These are phyloP conservation scores for Ganoderma sp. DNA, from an alignment of 1,284 basidiomycete genomes.

Conservation along the genomic window DNA sequence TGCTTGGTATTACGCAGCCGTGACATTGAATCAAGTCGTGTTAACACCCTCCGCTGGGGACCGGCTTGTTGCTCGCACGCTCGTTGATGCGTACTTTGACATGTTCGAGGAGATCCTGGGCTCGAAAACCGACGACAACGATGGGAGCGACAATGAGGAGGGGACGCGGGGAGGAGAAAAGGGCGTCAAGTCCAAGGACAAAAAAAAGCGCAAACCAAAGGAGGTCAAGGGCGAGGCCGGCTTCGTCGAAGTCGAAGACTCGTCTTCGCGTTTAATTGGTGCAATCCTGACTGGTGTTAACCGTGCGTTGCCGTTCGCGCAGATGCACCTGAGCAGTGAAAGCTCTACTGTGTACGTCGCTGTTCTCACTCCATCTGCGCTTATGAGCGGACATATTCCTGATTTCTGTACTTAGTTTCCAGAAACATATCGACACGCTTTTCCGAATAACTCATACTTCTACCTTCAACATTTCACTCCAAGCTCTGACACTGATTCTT, in stretches of 20 bases:
- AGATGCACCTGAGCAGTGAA: slow-evolving; percentile 61
- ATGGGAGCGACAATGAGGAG: slow-evolving; percentile 43
- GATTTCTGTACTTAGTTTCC: slow-evolving; percentile 58
- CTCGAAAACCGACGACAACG: slow-evolving; percentile 39
- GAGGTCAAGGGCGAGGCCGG: slow-evolving; percentile 63
- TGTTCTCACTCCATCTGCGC: not conserved
- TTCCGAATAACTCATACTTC: slow-evolving; percentile 96
- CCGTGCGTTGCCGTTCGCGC: slow-evolving; percentile 92
- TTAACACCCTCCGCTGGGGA: slow-evolving; percentile 71
- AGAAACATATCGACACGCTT: slow-evolving; percentile 90
- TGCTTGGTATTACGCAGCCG: slow-evolving; percentile 85
- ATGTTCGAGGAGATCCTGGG: slow-evolving; percentile 91
- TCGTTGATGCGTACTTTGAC: slow-evolving; percentile 95
- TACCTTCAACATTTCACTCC: slow-evolving; percentile 96
- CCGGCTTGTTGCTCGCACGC: slow-evolving; percentile 77
- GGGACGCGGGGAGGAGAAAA: slow-evolving; percentile 42
- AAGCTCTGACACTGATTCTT: slow-evolving; percentile 91
- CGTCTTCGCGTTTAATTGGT: slow-evolving; percentile 85
- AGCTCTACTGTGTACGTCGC: slow-evolving; percentile 48
- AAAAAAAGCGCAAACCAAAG: slow-evolving; percentile 47
- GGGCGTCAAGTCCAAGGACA: slow-evolving; percentile 22
- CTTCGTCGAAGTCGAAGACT: slow-evolving; percentile 78
- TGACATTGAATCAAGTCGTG: slow-evolving; percentile 95
- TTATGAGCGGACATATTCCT: not conserved
- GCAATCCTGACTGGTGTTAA: slow-evolving; percentile 96